Percentiles rank a stretch among this genome's conserved stretches.
Evolutionary conservation across 1,139 yeast genomes (phyloP).

Genomic region (Debaryomyces fabryi): DNA sequence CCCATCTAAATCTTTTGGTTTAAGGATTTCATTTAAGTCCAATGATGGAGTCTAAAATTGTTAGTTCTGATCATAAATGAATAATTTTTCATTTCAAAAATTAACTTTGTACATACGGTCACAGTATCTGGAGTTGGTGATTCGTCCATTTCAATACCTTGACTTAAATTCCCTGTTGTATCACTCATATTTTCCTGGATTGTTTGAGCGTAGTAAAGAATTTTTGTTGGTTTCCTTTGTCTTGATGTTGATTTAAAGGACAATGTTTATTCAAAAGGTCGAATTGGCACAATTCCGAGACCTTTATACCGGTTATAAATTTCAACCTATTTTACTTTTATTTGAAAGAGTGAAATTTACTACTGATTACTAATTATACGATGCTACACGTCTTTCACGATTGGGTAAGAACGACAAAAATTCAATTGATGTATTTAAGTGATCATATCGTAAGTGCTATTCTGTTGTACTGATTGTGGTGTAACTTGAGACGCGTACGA

Average conservation of each 20-base stretch:
- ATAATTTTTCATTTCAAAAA: not conserved
- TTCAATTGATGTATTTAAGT: not conserved
- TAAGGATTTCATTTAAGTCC: slow-evolving; percentile 21
- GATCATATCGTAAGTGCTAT: not conserved
- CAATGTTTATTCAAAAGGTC: slow-evolving; percentile 7
- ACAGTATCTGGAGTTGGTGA: slow-evolving; percentile 5
- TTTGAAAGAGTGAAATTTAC: not conserved
- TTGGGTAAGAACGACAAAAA: not conserved
- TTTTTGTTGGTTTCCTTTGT: not conserved
- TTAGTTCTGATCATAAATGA: slow-evolving; percentile 6
- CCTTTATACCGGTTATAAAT: not conserved
- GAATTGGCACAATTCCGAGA: slow-evolving; percentile 11
- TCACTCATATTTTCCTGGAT: slow-evolving; percentile 6
- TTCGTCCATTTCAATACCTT: slow-evolving; percentile 4
- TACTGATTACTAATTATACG: not conserved
- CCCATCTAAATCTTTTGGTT: slow-evolving; percentile 8
- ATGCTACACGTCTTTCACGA: not conserved
- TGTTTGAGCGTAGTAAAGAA: not conserved
- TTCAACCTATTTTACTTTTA: not conserved
- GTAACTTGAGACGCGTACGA: not conserved
- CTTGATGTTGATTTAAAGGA: slow-evolving; percentile 2
- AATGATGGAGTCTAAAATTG: slow-evolving; percentile 20
- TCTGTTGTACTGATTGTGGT: not conserved
- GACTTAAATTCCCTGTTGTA: slow-evolving; percentile 7
- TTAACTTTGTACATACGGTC: not conserved